Evolutionary conservation across 768 basidiomycete genomes (phyloP), one percentile per base, ranked within the genome.

Genomic region (Panaeolus cyanescens): DNA sequence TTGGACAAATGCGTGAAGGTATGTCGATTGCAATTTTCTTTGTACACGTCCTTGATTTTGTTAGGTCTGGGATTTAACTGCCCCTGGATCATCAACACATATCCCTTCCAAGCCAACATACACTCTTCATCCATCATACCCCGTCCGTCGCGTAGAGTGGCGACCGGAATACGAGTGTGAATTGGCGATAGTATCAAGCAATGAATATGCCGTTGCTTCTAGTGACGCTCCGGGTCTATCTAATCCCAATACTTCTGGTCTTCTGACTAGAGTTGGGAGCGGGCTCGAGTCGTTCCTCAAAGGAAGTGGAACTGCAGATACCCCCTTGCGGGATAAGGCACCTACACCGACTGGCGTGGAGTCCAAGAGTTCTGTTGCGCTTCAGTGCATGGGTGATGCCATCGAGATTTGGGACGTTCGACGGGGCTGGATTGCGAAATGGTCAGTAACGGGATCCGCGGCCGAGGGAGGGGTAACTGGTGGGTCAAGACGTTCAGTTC

Each of bases 391-490:
- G 28, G 84, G 86, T 2, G 89, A 92, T 67, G 76, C 85, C 0
- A 80, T 93, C 31, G 92, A 94, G 67, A 88, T 95, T 22, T 95
- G 93, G 93, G 93, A 95, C 70, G 90, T 91, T 1, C 80, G 93
- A 58, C 79, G 93, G 53, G 83, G 85, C 0, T 92, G 89, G 84
- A 81, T 94, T 54, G 88, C 90, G 5, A 95, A 95, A 74, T 95
- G 93, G 90, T 82, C 84, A 2, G 83, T 93, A 10, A 81, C 79
- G 20, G 85, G 87, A 13, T 85, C 85, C 12, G 78, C 83, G 4
- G 78, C 76, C 1, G 92, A 94, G 61, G 90, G 92, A 5, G 87
- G 88, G 22, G 85, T 90, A 3, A 88, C 88, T 12, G 93, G 93
- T 93, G 64, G 28, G 81, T 33, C 58, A 5, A 37, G 30, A 28